Conservation (phyloP, 148 eudicot genomes). For the Chenopodium quinoa region DNA sequence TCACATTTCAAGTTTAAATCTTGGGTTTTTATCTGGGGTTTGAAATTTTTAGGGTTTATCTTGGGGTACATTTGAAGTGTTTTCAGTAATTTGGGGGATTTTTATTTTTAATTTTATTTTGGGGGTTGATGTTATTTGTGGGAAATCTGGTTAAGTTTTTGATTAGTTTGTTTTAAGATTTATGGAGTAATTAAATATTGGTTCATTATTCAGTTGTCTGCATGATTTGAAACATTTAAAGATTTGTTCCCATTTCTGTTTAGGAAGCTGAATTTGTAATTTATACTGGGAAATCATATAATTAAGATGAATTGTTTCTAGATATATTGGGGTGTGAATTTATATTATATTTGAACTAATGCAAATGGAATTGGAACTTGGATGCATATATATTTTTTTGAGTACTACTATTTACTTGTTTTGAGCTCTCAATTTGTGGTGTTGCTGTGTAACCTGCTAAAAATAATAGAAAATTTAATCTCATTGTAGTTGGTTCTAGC, state of each 20-base stretch:
- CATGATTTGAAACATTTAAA: not conserved
- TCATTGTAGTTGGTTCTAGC: not conserved
- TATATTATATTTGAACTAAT: not conserved
- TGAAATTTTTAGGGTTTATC: conserved; percentile 6
- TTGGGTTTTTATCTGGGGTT: not conserved
- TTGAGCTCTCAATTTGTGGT: not conserved
- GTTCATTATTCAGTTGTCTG: not conserved
- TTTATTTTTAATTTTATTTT: not conserved
- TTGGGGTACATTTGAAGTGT: conserved; percentile 3
- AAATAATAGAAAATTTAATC: not conserved
- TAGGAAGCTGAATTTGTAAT: not conserved
- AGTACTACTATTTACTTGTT: not conserved
- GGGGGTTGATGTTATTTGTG: not conserved
- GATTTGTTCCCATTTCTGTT: not conserved
- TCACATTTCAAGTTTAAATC: conserved; percentile 8
- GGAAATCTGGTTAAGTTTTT: not conserved
- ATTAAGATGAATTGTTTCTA: not conserved
- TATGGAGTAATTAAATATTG: not conserved
- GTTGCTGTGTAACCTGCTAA: conserved; percentile 7
- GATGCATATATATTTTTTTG: not conserved
- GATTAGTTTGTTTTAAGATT: not conserved
- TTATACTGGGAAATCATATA: not conserved
- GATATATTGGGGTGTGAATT: not conserved
- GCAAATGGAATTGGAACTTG: not conserved
- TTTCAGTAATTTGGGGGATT: not conserved